Evolutionary conservation across 345 rosid species (phyloP), one percentile per base, ranked within the genome.

Genomic region (Clausena lansium): DNA sequence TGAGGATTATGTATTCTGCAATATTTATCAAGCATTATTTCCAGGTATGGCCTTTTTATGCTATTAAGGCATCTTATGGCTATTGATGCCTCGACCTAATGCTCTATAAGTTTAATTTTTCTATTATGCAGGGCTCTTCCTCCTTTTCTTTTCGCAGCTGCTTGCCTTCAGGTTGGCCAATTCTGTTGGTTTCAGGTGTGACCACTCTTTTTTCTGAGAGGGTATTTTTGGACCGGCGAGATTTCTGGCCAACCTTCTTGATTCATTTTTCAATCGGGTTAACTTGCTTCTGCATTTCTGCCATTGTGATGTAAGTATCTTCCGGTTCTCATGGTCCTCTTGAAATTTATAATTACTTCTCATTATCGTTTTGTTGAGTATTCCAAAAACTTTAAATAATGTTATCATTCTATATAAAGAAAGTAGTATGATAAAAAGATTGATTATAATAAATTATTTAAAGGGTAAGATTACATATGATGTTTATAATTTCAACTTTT

Each of bases 1-100:
- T 87, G 79, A 91, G 98, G 90, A 92, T 94, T 69, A 78, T 83
- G 10, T 97, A 91, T 82, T 93, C 96, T 67, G 92, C 91, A 63
- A 30, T 62, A 59, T 90, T 90, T 85, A 93, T 93, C 85, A 88
- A 81, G 84, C 78, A 83, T 39, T 90, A 90, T 87, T 96, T 96
- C 87, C 76, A 90, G 99, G 97, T 92, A 87, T 72, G 60, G 39
- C 50, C 33, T 50, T 76, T 20, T 65, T 47, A 14, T 36, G 50
- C 59, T 79, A 81, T 35, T 67, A 33, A 39, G 62, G 54, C 75
- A 38, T 68, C 50, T 54, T 66, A 72, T 61, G 45, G 76, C 25
- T 50, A 55, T 35, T 5, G 58, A 11, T 45, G 50, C 62, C 35
- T 71, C 11, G 33, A 70, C 76, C 77, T 82, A 61, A 25, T 28